Evolutionary conservation across 192 early-diverging fungal species (phyloP), one percentile per base, ranked within the genome.

Genomic region (Mortierella hygrophila): DNA sequence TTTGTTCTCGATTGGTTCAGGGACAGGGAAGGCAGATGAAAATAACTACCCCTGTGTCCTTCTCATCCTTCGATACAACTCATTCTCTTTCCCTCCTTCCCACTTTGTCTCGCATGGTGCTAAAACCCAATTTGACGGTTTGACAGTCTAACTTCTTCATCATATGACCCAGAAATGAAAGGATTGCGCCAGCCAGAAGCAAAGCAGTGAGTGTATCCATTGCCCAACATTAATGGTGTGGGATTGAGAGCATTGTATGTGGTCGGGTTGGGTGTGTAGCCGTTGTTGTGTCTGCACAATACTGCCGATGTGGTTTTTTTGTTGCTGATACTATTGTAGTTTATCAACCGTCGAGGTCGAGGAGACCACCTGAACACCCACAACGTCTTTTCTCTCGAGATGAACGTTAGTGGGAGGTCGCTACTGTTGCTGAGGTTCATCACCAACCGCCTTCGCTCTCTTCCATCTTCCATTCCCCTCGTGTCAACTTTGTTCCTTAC

Each of bases 401-500:
- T 32, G 8, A 63, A 29, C 60, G 26, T 29, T 29, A 7, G 9
- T 63, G 32, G 23, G 26, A 11, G 60, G n/a, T 10, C 2, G 21
- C 18, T 55, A 8, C 29, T 63, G 23, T 21, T 57, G 54, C n/a
- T 13, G 60, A 9, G 10, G 54, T 57, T 6, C 54, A 57, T 57
- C 26, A 11, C n/a, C n/a, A 7, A 60, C 11, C 32, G 40, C 49
- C 18, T 11, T 49, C 15, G 44, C 42, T 47, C 40, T 46, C 38
- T 41, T 23, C 21, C 41, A 46, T 73, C 26, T 32, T n/a, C 21
- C 40, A 21, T 11, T 47, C 40, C 44, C 44, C 46, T 29, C 72
- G 72, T 73, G 20, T 46, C 46, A 73, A 73, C 72, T 52, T 73
- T 73, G 40, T 73, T 73, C 72, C 72, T 73, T 23, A 15, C 72